A percentile compares a stretch with the other conserved stretches of the same genome.
Conservation (phyloP, 306 rosid species). For the Prunus mongolica region DNA sequence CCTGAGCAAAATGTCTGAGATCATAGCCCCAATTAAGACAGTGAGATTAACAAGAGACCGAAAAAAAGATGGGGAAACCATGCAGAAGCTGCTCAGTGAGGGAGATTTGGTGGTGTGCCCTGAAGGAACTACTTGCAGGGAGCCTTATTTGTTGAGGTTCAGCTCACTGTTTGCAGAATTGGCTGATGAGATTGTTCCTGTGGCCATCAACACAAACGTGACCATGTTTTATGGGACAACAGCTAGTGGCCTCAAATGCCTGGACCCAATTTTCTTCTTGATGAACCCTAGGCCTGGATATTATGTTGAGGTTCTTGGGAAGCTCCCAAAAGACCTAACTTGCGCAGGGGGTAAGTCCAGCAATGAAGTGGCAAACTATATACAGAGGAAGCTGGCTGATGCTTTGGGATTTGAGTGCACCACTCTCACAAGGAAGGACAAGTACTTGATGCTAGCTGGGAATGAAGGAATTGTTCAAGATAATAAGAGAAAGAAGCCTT, state of each 20-base stretch:
- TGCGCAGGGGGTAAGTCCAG: conserved; percentile 69
- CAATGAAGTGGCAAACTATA: conserved; percentile 73
- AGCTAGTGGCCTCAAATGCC: conserved; percentile 80
- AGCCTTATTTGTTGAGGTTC: conserved; percentile 81
- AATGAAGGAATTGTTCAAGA: conserved; percentile 69
- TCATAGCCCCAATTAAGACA: conserved; percentile 55
- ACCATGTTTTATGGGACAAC: conserved; percentile 97
- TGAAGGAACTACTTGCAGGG: conserved; percentile 97
- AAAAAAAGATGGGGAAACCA: conserved; percentile 56
- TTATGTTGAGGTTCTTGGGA: conserved; percentile 54
- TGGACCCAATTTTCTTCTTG: conserved; percentile 80
- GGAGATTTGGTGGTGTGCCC: conserved; percentile 96
- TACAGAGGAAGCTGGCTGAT: conserved; percentile 57
- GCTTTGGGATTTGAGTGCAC: conserved; percentile 93
- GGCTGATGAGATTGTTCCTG: conserved; percentile 82
- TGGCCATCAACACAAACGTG: conserved; percentile 59
- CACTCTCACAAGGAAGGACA: conserved; percentile 68
- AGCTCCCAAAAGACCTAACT: conserved; percentile 51
- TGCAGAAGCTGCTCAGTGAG: conserved; percentile 48
- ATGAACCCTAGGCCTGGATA: conserved; percentile 85
- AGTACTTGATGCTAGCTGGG: conserved; percentile 93
- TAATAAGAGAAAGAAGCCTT: conserved; percentile 17
- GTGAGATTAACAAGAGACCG: conserved; percentile 74
- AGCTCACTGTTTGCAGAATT: conserved; percentile 89
- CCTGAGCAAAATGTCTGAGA: conserved; percentile 58